Evolutionary conservation across 2,329 filamentous ascomycete genomes (phyloP), one percentile per base, ranked within the genome.

Genomic region (Phialophora tarda): DNA sequence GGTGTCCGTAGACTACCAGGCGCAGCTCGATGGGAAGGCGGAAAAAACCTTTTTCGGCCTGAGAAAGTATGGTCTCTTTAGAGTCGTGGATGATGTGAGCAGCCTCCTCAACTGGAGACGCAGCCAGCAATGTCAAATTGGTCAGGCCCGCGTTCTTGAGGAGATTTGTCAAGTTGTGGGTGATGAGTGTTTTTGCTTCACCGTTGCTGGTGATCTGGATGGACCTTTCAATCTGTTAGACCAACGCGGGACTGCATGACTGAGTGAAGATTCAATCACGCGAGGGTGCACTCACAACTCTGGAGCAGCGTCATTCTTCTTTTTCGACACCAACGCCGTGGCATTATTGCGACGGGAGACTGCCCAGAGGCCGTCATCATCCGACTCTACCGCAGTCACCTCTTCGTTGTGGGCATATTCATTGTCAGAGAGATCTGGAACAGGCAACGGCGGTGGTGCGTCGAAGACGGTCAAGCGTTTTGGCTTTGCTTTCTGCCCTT

Each of bases 1-100:
- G 65, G 8, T 77, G 68, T 3, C 78, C 75, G 69, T 85, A 85
- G 44, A 84, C 76, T 21, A 78, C 77, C 67, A 83, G 82, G 14
- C 83, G 78, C 4, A 85, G 68, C 69, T 84, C 83, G 12, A 17
- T 44, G 38, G 17, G 14, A 44, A n/a, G 5, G 2, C n/a, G 1
- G 38, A n/a, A 44, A n/a, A 44, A 44, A 0, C 38, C 38, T 44
- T 44, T 3, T 17, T 44, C 14, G 4, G 14, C 2, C 6, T 44
- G 17, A 44, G 14, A 6, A 21, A 8, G 17, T 2, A 4, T 44
- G 38, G 38, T 44, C 2, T 44, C 14, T 21, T n/a, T n/a, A 2
- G 14, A n/a, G 5, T 44, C 21, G 38, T 44, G 17, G 17, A 44
- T 3, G 6, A n/a, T n/a, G 17, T 17, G 6, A 44, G 38, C 38